A percentile compares a stretch with the other conserved stretches of the same genome.
Evolutionary conservation across 2,329 filamentous ascomycete species (phyloP).

Genomic region (Xylaria sp.): DNA sequence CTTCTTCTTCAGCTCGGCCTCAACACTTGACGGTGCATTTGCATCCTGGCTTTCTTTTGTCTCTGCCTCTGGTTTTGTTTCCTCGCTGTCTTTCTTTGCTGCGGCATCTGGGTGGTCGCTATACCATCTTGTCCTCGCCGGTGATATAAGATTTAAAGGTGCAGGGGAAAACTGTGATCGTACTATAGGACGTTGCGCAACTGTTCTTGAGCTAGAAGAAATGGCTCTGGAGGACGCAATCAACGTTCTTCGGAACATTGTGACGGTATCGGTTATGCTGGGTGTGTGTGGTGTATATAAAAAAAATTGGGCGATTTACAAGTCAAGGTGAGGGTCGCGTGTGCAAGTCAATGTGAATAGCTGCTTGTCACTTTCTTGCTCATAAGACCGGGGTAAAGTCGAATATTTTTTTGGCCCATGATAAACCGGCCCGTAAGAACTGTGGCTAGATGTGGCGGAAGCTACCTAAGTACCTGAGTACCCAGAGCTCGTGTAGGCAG

Average conservation of each 20-base stretch:
- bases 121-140: constrained; percentile 49
- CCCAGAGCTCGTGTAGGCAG: neutral
- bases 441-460: constrained; percentile 18
- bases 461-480: constrained; percentile 4
- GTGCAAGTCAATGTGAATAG: constrained; percentile 27
- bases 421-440: constrained; percentile 2
- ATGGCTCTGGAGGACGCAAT: constrained; percentile 47
- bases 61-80: constrained; percentile 50
- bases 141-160: constrained; percentile 47
- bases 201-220: constrained; percentile 49
- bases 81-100: constrained; percentile 56
- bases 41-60: constrained; percentile 45
- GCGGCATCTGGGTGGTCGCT: constrained; percentile 53
- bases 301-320: constrained; percentile 20
- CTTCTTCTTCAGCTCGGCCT: constrained; percentile 69
- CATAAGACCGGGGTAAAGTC: constrained; percentile 12
- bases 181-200: constrained; percentile 61
- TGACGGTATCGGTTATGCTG: constrained; percentile 24
- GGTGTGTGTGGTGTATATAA: constrained; percentile 12
- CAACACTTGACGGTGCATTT: constrained; percentile 54
- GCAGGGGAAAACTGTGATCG: constrained; percentile 58
- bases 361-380: constrained; percentile 21
- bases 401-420: constrained; percentile 37
- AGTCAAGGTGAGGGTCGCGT: constrained; percentile 17
- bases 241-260: constrained; percentile 49